Evolutionary conservation across 2,329 filamentous ascomycete genomes (phyloP), one percentile per base, ranked within the genome.

Genomic region (Sarocladium brachiariae): DNA sequence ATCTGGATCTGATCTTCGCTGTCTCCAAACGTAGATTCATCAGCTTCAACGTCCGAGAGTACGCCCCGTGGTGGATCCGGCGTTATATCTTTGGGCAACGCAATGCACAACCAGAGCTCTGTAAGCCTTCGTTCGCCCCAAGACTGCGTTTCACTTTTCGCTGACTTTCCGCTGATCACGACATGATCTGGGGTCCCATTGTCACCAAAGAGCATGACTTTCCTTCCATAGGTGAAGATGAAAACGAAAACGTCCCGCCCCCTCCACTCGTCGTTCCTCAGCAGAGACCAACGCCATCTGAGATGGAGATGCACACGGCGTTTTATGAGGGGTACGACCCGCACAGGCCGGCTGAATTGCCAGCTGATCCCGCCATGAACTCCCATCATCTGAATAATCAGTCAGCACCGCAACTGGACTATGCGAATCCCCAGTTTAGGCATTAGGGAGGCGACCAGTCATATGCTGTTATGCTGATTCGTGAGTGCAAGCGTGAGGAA

Each of bases 1-100:
- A 67, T 38, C 59, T 73, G 8, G 66, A 70, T 43, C 57, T 63
- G 34, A 61, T 73, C 30, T 73, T 72, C 51, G 66, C 61, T 25
- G 59, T 59, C 31, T 61, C 62, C 9, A 73, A 73, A 55, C 55
- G 59, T n/a, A 56, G 58, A 6, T 73, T 73, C 49, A 64, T 68
- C 23, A 55, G 54, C 3, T 66, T 67, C 48, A 69, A 73, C 55
- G 34, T 68, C 2, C 41, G 52, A 0, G 49, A 55, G 11, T 66
- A 69, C 49, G 52, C 70, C 5, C 69, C 68, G 0, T 72, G 68
- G 63, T 59, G 68, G 27, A 56, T 64, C 23, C 54, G 57, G 16
- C 55, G 53, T 5, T 60, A 61, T 24, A 11, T 66, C 1, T 54
- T 66, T 19, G 45, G 56, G 4, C 54, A 43, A 21, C 33, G 51